These are phyloP conservation scores for Globisporangium okanoganense DNA, from an alignment of 352 stramenopile genomes.

Conservation along the genomic window DNA sequence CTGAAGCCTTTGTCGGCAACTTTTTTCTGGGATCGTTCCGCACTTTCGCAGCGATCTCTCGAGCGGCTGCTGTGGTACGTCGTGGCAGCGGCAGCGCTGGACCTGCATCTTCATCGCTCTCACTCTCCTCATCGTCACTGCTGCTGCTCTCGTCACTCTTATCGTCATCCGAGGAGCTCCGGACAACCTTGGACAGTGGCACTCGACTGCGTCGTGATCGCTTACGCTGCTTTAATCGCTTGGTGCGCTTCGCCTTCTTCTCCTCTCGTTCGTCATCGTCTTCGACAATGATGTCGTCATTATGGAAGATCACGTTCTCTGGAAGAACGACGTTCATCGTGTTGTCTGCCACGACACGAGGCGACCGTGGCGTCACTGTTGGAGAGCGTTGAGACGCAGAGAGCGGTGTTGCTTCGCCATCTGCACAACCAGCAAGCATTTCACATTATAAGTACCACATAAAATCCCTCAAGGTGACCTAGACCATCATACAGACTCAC, in stretches of 20 bases:
- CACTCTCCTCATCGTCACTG: not conserved
- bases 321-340: constrained; percentile 3
- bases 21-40: not conserved
- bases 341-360: not conserved
- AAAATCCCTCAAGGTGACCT: not conserved
- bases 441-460: not conserved
- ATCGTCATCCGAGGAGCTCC: not conserved
- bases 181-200: not conserved
- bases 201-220: not conserved
- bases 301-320: constrained; percentile 15
- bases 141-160: not conserved
- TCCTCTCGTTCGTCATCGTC: constrained; percentile 8
- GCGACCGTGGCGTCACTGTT: not conserved
- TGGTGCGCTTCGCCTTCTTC: not conserved
- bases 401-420: not conserved
- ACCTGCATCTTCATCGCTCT: not conserved
- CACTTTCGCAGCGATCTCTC: constrained; percentile 5
- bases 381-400: not conserved
- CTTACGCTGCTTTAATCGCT: not conserved
- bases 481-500: not conserved
- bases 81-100: not conserved
- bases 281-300: constrained; percentile 15
- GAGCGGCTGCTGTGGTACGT: not conserved
- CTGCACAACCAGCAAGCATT: not conserved
- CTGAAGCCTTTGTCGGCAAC: not conserved